These are phyloP conservation scores for Tolypocladium pustulatum DNA, from an alignment of 2,329 filamentous ascomycete species.

Conservation along the genomic window DNA sequence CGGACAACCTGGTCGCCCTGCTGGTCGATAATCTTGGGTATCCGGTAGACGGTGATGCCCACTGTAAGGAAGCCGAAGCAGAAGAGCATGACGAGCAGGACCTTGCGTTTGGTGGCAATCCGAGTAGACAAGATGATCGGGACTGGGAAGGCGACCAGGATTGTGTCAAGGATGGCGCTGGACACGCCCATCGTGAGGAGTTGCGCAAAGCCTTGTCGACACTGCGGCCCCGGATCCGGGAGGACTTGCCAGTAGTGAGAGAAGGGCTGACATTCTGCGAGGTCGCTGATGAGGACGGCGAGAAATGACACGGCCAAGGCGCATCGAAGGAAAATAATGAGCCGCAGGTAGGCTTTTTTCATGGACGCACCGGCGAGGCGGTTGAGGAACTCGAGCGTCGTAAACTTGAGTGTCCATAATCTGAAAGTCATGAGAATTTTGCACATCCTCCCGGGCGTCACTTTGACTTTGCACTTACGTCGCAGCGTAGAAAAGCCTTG, in stretches of 20 bases:
- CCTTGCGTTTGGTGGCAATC: slow-evolving; percentile 67
- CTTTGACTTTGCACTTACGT: slow-evolving; percentile 52
- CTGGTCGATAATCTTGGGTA: slow-evolving; percentile 61
- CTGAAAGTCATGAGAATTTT: slow-evolving; percentile 29
- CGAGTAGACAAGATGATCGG: slow-evolving; percentile 73
- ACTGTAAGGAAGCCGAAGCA: slow-evolving; percentile 72
- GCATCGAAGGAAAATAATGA: slow-evolving; percentile 61
- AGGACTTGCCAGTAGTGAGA: slow-evolving; percentile 66
- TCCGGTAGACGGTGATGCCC: slow-evolving; percentile 66
- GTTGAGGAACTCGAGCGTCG: slow-evolving; percentile 84
- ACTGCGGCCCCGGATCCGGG: slow-evolving; percentile 75
- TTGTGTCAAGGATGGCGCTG: slow-evolving; percentile 79
- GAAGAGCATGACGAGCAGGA: slow-evolving; percentile 72
- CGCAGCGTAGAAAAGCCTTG: slow-evolving; percentile 77
- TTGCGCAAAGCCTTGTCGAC: slow-evolving; percentile 78
- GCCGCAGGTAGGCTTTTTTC: slow-evolving; percentile 63
- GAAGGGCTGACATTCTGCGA: slow-evolving; percentile 75
- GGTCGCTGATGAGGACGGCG: slow-evolving; percentile 68
- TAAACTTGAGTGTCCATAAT: slow-evolving; percentile 85
- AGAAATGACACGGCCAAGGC: slow-evolving; percentile 68
- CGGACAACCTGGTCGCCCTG: slow-evolving; percentile 75
- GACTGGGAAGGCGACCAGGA: slow-evolving; percentile 81
- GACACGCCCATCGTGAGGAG: slow-evolving; percentile 79
- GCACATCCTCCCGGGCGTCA: neutral
- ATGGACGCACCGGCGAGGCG: slow-evolving; percentile 76